Evolutionary conservation across 805 yeast genomes (phyloP).

Genomic region (Monosporozyma servazzii): DNA sequence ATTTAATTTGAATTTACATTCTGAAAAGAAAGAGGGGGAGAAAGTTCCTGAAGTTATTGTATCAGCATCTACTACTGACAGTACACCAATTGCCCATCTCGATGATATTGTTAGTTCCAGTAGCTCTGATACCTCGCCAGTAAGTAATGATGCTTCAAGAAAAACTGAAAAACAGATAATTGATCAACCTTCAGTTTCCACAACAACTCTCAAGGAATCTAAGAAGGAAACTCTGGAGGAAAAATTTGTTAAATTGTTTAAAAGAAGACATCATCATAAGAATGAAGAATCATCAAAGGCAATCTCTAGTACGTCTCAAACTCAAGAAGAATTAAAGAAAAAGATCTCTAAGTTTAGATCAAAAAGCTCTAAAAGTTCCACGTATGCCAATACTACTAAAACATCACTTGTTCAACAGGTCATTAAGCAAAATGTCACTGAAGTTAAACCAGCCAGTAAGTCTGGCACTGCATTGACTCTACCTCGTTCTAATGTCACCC

Average conservation of each 20-base stretch:
- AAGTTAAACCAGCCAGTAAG: background rate
- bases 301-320: background rate
- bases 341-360: constrained; percentile 7
- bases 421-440: background rate
- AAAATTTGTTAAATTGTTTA: constrained; percentile 21
- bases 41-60: background rate
- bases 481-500: background rate
- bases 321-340: constrained; percentile 7
- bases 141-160: background rate
- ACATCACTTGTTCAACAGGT: background rate
- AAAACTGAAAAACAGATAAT: background rate
- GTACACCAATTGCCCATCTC: background rate
- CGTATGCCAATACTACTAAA: background rate
- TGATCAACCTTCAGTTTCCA: background rate
- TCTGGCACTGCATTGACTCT: background rate
- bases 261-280: constrained; percentile 12
- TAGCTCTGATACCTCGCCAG: background rate
- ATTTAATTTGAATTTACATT: constrained; percentile 1
- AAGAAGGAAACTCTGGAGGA: constrained; percentile 10
- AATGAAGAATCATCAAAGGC: constrained; percentile 3
- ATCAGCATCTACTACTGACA: background rate
- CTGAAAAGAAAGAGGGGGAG: background rate
- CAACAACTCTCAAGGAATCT: background rate
- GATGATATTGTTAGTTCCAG: background rate
- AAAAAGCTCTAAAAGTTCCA: background rate